These are phyloP conservation scores for Arthrobotrys pseudoclavata DNA, from an alignment of 2,329 filamentous ascomycete species.

Conservation along the genomic window DNA sequence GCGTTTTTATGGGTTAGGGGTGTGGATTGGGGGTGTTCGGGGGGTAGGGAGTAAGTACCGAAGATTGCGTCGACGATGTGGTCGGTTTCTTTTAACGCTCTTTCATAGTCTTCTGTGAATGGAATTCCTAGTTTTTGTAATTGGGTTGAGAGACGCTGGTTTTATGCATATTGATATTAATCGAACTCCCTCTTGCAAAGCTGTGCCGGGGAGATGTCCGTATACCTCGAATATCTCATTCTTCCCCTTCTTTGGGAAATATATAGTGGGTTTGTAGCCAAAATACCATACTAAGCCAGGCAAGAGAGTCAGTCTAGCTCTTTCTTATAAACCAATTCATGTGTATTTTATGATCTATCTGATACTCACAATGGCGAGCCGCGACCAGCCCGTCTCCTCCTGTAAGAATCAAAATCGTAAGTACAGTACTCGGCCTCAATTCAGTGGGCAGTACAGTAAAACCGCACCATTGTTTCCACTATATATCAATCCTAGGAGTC, in stretches of 20 bases:
- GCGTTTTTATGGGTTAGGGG: constrained; percentile 50
- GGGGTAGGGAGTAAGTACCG: constrained; percentile 69
- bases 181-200: not conserved
- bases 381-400: constrained; percentile 95
- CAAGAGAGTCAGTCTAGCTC: not conserved
- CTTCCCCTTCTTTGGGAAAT: constrained; percentile 92
- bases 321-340: not conserved
- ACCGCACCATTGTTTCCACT: constrained; percentile 74
- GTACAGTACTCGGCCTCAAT: not conserved
- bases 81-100: constrained; percentile 77
- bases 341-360: too few relatives aligned
- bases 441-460: not conserved
- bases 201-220: too few relatives aligned
- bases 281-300: constrained; percentile 75
- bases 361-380: constrained; percentile 77
- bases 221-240: constrained; percentile 86
- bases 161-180: not conserved
- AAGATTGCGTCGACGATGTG: constrained; percentile 95
- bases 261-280: constrained; percentile 88
- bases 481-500: constrained; percentile 61
- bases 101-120: constrained; percentile 83
- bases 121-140: constrained; percentile 84
- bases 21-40: constrained; percentile 19
- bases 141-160: constrained; percentile 81
- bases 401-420: constrained; percentile 65